These are phyloP conservation scores for Isatis tinctoria DNA, from an alignment of 345 rosid species.

Conservation along the genomic window DNA sequence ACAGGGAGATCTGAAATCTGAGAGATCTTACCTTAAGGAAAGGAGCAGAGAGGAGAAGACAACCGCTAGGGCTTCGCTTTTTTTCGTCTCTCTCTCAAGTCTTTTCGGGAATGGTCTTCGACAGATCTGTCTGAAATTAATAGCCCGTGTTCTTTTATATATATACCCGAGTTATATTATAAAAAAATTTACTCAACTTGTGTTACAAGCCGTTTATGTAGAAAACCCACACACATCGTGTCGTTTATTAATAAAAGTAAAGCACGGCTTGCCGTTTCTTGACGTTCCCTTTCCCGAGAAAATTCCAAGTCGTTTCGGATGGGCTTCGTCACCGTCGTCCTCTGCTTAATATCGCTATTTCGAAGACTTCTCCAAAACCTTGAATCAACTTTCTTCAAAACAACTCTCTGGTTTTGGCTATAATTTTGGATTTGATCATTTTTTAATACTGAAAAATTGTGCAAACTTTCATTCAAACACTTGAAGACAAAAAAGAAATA, in stretches of 20 bases:
- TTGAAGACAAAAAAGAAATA: background rate
- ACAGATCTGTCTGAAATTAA: background rate
- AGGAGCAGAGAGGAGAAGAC: background rate
- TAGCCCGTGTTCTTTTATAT: background rate
- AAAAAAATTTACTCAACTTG: background rate
- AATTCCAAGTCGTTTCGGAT: background rate
- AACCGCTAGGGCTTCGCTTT: constrained; percentile 25
- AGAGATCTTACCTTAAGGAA: constrained; percentile 10
- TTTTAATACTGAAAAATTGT: background rate
- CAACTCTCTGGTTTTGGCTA: background rate
- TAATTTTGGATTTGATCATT: background rate
- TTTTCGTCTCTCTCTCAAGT: background rate
- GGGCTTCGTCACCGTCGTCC: background rate
- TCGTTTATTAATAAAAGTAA: background rate
- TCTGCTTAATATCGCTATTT: background rate
- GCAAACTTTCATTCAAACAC: background rate
- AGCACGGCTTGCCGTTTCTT: background rate
- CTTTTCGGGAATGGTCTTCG: background rate
- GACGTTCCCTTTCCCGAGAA: background rate
- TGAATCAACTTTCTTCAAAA: background rate
- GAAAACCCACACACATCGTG: background rate
- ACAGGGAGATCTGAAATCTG: background rate
- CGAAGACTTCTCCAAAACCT: no score
- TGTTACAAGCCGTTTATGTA: constrained; percentile 1
- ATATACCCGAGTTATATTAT: background rate